Evolutionary conservation across 352 stramenopile genomes (phyloP).

Genomic region (Achlya hypogyna): DNA sequence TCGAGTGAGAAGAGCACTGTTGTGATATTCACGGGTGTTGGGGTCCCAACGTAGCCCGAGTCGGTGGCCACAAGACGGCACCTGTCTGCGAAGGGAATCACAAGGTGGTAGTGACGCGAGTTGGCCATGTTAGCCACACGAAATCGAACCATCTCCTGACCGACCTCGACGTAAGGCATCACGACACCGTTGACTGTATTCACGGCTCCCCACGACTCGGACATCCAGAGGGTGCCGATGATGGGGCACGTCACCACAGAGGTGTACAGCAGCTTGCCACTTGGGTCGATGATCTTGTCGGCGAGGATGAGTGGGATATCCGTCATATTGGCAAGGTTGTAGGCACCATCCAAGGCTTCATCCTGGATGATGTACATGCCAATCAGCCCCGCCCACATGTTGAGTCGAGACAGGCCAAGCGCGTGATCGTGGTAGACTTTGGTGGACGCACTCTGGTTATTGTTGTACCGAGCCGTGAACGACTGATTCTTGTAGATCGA

Average conservation of each 20-base stretch:
- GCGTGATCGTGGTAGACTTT: slow-evolving; percentile 75
- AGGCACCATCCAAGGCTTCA: slow-evolving; percentile 28
- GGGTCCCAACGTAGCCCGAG: slow-evolving; percentile 47
- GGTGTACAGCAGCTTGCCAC: slow-evolving; percentile 53
- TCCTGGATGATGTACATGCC: slow-evolving; percentile 60
- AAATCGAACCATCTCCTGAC: slow-evolving; percentile 47
- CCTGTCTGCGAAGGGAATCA: slow-evolving; percentile 48
- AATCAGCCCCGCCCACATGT: slow-evolving; percentile 52
- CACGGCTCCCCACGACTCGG: slow-evolving; percentile 48
- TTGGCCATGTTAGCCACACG: slow-evolving; percentile 55
- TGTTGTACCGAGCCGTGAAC: slow-evolving; percentile 43
- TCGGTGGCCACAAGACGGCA: slow-evolving; percentile 51
- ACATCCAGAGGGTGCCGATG: slow-evolving; percentile 39
- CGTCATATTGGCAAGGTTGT: slow-evolving; percentile 33
- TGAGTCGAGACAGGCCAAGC: slow-evolving; percentile 51
- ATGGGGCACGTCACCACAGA: slow-evolving; percentile 43
- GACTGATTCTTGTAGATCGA: slow-evolving; percentile 66
- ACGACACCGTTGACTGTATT: slow-evolving; percentile 66
- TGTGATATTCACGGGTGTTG: slow-evolving; percentile 26
- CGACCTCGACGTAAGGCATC: slow-evolving; percentile 57
- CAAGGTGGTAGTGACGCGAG: slow-evolving; percentile 60
- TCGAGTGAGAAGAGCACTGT: slow-evolving; percentile 53
- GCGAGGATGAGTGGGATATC: slow-evolving; percentile 50
- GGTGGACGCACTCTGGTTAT: slow-evolving; percentile 55
- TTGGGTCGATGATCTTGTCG: slow-evolving; percentile 45